phyloP scores from a whole-genome alignment of 2,329 filamentous ascomycete genomes.

The Leptographium wingfieldii region DNA sequence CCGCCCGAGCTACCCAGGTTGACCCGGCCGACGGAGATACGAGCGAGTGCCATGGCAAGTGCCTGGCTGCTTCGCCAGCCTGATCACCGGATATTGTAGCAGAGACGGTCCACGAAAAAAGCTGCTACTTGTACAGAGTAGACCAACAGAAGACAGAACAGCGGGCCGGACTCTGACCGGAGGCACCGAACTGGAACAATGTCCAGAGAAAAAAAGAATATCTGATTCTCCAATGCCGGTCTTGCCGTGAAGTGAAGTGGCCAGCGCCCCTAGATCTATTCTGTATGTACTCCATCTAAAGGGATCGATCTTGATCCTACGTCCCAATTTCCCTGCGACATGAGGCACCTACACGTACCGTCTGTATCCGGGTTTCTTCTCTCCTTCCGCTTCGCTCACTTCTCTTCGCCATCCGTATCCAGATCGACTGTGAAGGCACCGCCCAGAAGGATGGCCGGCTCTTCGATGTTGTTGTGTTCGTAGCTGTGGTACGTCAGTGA shows the following conservation, averaged over 20 bases:
- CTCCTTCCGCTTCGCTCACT: not conserved
- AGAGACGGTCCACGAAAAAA: too few species aligned
- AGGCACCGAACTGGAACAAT: not conserved
- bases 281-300: not conserved
- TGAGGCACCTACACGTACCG: not conserved
- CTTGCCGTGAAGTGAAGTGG: not conserved
- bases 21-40: not conserved
- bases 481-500: slow-evolving; percentile 38
- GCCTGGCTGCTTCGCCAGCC: not conserved
- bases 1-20: not conserved
- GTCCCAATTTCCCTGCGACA: not conserved
- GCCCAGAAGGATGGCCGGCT: slow-evolving; percentile 69
- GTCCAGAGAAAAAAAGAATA: not conserved
- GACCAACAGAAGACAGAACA: too few species aligned
- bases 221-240: not conserved
- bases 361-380: too few species aligned
- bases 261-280: not conserved
- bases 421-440: slow-evolving; percentile 49
- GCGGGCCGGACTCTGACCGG: too few species aligned
- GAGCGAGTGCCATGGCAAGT: not conserved
- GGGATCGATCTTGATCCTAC: too few species aligned
- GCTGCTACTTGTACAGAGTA: too few species aligned
- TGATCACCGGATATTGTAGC: not conserved
- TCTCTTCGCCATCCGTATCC: slow-evolving; percentile 4
- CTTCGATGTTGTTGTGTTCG: slow-evolving; percentile 64